phyloP scores from a whole-genome alignment of 768 basidiomycete genomes.

The Omphalotus guepiniiformis region DNA sequence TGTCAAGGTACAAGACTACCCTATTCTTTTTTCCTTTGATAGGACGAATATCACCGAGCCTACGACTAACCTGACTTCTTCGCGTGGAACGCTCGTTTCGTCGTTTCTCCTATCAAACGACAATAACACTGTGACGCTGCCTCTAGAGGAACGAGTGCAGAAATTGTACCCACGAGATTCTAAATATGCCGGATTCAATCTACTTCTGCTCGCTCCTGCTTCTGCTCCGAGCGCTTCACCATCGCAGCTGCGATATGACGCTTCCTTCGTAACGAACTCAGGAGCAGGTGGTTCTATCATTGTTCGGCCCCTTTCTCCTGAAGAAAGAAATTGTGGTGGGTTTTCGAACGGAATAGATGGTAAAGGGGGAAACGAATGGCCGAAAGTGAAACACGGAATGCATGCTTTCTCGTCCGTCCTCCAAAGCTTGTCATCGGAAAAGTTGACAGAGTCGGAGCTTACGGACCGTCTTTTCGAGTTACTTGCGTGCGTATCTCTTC shows the following conservation, averaged over 20 bases:
- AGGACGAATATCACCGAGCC: constrained; percentile 87
- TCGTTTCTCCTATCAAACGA: constrained; percentile 60
- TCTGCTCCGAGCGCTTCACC: background rate
- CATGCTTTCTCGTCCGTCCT: constrained; percentile 42
- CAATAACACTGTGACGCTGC: constrained; percentile 19
- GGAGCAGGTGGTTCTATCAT: constrained; percentile 62
- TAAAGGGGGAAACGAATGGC: constrained; percentile 59
- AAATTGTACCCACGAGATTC: constrained; percentile 43
- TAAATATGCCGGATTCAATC: constrained; percentile 76
- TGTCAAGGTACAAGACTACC: constrained; percentile 6
- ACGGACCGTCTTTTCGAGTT: constrained; percentile 58
- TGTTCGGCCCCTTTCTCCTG: constrained; percentile 45
- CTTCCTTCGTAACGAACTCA: constrained; percentile 60
- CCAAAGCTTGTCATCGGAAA: constrained; percentile 29
- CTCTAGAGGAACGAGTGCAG: constrained; percentile 46
- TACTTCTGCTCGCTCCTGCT: constrained; percentile 58
- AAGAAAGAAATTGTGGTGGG: constrained; percentile 50
- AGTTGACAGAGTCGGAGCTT: constrained; percentile 47
- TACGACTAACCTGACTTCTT: constrained; percentile 40
- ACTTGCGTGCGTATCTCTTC: constrained; percentile 62
- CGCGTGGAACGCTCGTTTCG: constrained; percentile 66
- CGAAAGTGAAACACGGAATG: constrained; percentile 64
- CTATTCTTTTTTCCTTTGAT: constrained; percentile 13
- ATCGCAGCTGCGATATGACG: constrained; percentile 41
- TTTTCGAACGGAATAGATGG: constrained; percentile 77